These are phyloP conservation scores for Fusarium staphyleae DNA, from an alignment of 2,329 filamentous ascomycete species.

Conservation along the genomic window DNA sequence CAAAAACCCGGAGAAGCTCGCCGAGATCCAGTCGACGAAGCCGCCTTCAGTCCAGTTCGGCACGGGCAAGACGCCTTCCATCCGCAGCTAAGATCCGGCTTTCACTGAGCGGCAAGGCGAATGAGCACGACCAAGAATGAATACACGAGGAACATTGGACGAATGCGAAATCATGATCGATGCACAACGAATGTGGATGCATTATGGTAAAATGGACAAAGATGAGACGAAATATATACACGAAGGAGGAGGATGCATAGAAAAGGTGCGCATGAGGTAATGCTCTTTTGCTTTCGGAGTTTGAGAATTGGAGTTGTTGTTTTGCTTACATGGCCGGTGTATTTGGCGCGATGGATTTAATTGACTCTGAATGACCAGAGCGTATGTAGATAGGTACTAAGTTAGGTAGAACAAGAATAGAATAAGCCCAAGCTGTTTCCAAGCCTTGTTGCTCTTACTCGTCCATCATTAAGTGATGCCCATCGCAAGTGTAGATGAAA, in stretches of 20 bases:
- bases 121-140: constrained; percentile 12
- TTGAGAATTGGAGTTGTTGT: neutral
- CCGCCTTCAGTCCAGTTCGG: constrained; percentile 28
- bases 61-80: constrained; percentile 32
- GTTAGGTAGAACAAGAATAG: neutral
- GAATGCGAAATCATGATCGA: neutral
- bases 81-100: constrained; percentile 22
- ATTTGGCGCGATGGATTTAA: neutral
- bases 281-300: neutral
- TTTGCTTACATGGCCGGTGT: neutral
- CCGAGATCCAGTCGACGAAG: constrained; percentile 36
- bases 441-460: neutral
- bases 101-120: neutral
- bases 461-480: too few relatives aligned
- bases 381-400: neutral
- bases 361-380: neutral
- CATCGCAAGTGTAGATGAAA: too few relatives aligned
- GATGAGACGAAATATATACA: neutral
- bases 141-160: constrained; percentile 6
- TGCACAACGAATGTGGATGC: neutral
- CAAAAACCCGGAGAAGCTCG: constrained; percentile 52
- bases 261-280: neutral
- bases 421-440: neutral
- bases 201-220: neutral
- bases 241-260: neutral